Evolutionary conservation across 768 basidiomycete species (phyloP).

Genomic region (Russula lepida): DNA sequence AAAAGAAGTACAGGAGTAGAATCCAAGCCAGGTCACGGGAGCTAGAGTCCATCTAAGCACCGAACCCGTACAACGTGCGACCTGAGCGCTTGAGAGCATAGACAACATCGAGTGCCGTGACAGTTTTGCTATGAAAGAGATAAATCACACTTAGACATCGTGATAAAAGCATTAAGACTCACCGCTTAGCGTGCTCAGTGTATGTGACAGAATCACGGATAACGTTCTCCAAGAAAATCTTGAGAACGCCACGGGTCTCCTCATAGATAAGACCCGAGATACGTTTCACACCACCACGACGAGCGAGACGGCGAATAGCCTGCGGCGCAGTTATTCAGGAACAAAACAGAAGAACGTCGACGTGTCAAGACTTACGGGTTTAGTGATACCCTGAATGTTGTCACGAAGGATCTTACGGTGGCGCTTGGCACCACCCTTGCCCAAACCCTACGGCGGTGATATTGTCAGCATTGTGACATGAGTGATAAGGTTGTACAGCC

Average conservation of each 20-base stretch:
- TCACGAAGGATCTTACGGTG: conserved; percentile 93
- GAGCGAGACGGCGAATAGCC: conserved; percentile 93
- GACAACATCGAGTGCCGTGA: conserved; percentile 43
- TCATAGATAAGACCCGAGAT: conserved; percentile 91
- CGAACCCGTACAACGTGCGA: conserved; percentile 52
- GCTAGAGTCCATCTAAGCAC: conserved; percentile 26
- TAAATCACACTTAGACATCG: conserved; percentile 28
- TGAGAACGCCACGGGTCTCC: conserved; percentile 91
- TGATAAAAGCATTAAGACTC: neutral
- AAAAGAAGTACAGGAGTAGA: neutral
- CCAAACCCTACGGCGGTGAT: conserved; percentile 55
- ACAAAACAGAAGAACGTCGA: conserved; percentile 6
- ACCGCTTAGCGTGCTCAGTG: conserved; percentile 64
- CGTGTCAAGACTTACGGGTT: conserved; percentile 27
- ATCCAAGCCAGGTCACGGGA: neutral
- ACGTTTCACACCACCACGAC: conserved; percentile 97
- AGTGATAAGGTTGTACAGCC: conserved; percentile 1
- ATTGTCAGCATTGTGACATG: conserved; percentile 8
- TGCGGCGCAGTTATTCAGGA: conserved; percentile 29
- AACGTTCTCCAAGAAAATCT: conserved; percentile 87
- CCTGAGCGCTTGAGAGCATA: conserved; percentile 42
- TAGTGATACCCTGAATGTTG: conserved; percentile 61
- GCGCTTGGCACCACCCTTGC: conserved; percentile 95
- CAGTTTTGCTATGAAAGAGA: conserved; percentile 45
- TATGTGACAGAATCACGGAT: conserved; percentile 64